Evolutionary conservation across 305 asterid species (phyloP).

Genomic region (Galium porrigens): DNA sequence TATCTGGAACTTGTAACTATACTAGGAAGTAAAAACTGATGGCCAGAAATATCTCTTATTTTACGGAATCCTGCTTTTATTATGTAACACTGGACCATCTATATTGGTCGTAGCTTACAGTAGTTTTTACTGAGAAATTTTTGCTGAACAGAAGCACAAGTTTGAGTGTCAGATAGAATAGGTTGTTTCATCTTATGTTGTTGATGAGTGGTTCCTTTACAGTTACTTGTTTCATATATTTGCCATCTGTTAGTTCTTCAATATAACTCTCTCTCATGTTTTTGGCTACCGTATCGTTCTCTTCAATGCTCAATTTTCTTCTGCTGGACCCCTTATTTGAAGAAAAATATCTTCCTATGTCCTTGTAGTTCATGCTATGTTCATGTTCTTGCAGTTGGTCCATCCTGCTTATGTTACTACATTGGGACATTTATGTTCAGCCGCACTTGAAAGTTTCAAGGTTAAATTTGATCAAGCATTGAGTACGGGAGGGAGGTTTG

Average conservation of each 20-base stretch:
- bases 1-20: not conserved
- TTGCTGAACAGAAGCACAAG: not conserved
- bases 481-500: constrained; percentile 41
- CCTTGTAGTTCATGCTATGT: not conserved
- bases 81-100: not conserved
- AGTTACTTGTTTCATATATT: not conserved
- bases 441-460: constrained; percentile 33
- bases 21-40: constrained; percentile 2
- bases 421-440: constrained; percentile 45
- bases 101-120: not conserved
- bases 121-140: not conserved
- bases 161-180: not conserved
- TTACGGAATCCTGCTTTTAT: not conserved
- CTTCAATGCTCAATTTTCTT: not conserved
- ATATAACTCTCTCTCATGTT: not conserved
- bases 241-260: not conserved
- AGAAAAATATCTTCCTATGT: not conserved
- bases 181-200: not conserved
- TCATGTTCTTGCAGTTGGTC: constrained; percentile 31
- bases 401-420: constrained; percentile 34
- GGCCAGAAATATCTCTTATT: not conserved
- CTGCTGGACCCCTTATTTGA: not conserved
- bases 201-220: not conserved
- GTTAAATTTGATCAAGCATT: constrained; percentile 25
- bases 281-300: not conserved